Evolutionary conservation across 352 stramenopile genomes (phyloP).

Genomic region (Globisporangium ultimum): DNA sequence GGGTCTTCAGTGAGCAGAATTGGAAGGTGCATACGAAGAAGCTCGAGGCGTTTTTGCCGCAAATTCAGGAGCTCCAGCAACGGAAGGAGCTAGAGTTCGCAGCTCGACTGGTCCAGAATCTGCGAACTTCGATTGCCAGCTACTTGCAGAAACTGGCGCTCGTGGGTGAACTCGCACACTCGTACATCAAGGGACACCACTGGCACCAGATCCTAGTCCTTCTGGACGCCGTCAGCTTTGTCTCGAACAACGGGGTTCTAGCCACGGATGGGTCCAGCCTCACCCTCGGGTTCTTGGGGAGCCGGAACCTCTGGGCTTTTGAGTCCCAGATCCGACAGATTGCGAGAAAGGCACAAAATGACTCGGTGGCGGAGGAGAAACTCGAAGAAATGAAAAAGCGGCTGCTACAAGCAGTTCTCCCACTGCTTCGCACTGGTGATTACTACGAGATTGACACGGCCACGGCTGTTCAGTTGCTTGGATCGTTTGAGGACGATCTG

Average conservation of each 20-base stretch:
- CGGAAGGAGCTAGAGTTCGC: constrained; percentile 26
- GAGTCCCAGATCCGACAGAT: constrained; percentile 63
- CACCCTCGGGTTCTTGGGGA: constrained; percentile 51
- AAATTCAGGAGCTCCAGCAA: constrained; percentile 31
- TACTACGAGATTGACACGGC: constrained; percentile 40
- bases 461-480: constrained; percentile 27
- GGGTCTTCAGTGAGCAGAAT: constrained; percentile 61
- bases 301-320: constrained; percentile 42
- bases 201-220: constrained; percentile 60
- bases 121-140: constrained; percentile 27
- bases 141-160: constrained; percentile 47
- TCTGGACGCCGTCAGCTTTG: constrained; percentile 46
- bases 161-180: constrained; percentile 46
- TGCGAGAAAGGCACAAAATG: constrained; percentile 43
- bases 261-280: constrained; percentile 46
- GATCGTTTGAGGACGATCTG: constrained; percentile 50
- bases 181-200: constrained; percentile 49
- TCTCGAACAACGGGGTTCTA: constrained; percentile 43
- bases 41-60: constrained; percentile 31
- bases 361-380: constrained; percentile 50
- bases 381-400: constrained; percentile 58
- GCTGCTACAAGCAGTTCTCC: constrained; percentile 31
- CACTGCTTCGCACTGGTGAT: constrained; percentile 39
- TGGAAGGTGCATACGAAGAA: constrained; percentile 41
- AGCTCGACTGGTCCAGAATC: constrained; percentile 32